Evolutionary conservation across 2,329 filamentous ascomycete species (phyloP), one percentile per base, ranked within the genome.

Genomic region (Achaetomium macrosporum): DNA sequence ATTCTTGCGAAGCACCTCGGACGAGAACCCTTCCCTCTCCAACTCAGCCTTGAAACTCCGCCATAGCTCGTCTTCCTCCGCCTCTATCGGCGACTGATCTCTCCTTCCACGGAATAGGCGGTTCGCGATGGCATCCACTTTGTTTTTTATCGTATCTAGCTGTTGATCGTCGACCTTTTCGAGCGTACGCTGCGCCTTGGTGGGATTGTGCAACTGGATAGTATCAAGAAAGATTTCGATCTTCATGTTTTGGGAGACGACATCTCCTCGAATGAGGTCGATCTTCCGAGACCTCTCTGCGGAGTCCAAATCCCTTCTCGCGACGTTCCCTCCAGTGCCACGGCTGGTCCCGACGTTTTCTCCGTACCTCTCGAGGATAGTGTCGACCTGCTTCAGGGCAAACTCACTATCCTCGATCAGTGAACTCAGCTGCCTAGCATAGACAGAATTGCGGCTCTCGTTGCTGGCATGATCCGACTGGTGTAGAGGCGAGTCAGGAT

Each of bases 201-300:
- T 67, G 0, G 72, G 71, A 51, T 75, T 73, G 52, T 77, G 73
- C 41, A 81, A 62, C 62, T 83, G 79, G 16, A 84, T 72, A 0
- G 76, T 77, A 59, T 83, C 76, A 16, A 84, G 71, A 55, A 84
- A 81, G 60, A 75, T 68, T 50, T 78, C 76, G 43, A 84, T 72
- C 37, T 70, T 75, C 5, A 73, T 71, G 62, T 76, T 79, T 54
- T 82, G 77, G 54, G 73, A 73, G 9, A 71, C 68, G 42, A 85
- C 68, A 59, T 76, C 77, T 37, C 66, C 64, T 41, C 69, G 68
- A 50, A 77, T 69, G 49, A 75, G 62, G 6, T 68, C 69, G 33
- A 79, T 64, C 64, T 66, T 70, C 35, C 69, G 68, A 29, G 64
- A 63, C 49, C 60, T 54, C 43, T 57, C 53, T 52, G 54, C 45